Conservation (phyloP, 306 rosid species). For the Quercus gilva region DNA sequence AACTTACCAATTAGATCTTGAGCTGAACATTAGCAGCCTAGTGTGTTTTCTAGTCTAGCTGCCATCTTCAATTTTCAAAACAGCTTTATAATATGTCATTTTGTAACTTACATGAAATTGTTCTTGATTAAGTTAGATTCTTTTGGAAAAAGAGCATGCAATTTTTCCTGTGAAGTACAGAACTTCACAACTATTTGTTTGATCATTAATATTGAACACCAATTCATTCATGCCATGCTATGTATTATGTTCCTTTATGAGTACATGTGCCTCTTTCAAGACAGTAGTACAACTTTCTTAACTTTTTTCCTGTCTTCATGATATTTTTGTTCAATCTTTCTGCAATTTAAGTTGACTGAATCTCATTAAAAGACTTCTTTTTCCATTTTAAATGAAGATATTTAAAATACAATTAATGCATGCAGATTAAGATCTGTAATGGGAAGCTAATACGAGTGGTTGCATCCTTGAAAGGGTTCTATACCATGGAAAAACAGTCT, state of each 20-base stretch:
- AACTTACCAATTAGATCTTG: neutral
- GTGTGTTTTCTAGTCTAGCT: neutral
- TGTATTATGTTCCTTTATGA: neutral
- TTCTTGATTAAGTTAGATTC: too few species aligned
- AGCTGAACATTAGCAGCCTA: neutral
- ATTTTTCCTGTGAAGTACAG: neutral
- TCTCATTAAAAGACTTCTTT: neutral
- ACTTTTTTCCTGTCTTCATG: neutral
- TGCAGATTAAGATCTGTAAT: conserved; percentile 87
- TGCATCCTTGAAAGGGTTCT: conserved; percentile 84
- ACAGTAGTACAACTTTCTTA: neutral
- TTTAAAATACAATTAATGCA: conserved; percentile 13
- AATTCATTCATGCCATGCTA: neutral
- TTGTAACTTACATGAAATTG: neutral
- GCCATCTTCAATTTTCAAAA: neutral
- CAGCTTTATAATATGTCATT: neutral
- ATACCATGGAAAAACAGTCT: conserved; percentile 67
- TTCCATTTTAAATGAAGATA: neutral
- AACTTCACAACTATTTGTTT: neutral
- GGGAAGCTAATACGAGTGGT: conserved; percentile 82
- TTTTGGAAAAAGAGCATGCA: too few species aligned
- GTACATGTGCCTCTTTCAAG: neutral
- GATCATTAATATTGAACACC: neutral
- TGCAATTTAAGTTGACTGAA: neutral
- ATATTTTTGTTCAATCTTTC: neutral